Evolutionary conservation across 2,329 filamentous ascomycete species (phyloP).

Genomic region (Aspergillus carbonarius): DNA sequence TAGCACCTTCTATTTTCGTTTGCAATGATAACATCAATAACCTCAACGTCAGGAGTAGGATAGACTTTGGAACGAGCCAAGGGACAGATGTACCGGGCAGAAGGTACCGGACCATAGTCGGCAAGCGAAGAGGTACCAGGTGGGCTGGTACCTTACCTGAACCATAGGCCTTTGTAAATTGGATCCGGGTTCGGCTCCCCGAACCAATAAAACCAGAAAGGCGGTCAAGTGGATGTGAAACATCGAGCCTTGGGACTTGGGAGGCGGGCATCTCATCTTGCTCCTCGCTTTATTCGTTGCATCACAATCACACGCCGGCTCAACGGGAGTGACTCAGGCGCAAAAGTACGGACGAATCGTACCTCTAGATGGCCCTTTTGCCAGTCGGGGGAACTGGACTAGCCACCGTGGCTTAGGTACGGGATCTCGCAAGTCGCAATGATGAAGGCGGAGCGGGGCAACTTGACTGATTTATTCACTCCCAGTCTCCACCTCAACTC

Average conservation of each 20-base stretch:
- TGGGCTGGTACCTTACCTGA: background rate
- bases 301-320: background rate
- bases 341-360: constrained; percentile 1
- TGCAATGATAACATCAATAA: background rate
- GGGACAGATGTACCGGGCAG: background rate
- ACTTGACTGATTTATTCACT: background rate
- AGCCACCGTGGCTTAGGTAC: background rate
- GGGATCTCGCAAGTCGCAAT: background rate
- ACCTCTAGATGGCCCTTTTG: background rate
- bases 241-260: background rate
- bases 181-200: constrained; percentile 1
- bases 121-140: background rate
- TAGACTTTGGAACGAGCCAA: background rate
- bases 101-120: background rate
- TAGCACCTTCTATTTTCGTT: background rate
- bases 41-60: background rate
- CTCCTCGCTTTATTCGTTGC: background rate
- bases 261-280: background rate
- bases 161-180: background rate
- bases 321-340: background rate
- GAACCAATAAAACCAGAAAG: background rate
- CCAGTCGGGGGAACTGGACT: background rate
- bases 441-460: background rate
- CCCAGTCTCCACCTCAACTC: background rate
- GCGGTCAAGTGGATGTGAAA: constrained; percentile 1